These are phyloP conservation scores for Chloropicon primus DNA, from an alignment of 139 green algal species.

Conservation along the genomic window DNA sequence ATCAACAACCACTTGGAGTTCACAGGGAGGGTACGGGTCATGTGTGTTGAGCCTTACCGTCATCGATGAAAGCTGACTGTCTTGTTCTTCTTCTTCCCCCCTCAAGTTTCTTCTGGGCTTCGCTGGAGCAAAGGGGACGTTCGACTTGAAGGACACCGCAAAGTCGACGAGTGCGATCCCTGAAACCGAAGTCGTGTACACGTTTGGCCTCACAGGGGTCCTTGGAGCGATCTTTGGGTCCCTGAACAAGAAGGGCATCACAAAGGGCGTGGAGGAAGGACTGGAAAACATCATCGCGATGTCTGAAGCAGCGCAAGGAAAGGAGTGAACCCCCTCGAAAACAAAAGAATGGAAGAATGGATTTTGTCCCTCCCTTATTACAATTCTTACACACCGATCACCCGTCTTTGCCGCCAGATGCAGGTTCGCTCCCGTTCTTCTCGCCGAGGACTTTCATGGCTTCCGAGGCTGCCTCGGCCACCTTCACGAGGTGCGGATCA, in stretches of 20 bases:
- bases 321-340: too few relatives aligned
- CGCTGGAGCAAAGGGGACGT: neutral
- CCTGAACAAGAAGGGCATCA: neutral
- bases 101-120: neutral
- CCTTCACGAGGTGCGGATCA: slow-evolving; percentile 1
- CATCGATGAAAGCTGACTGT: neutral
- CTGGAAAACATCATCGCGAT: neutral
- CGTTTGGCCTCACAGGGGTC: neutral
- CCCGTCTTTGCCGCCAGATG: too few relatives aligned
- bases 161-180: neutral
- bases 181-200: neutral
- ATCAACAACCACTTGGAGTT: too few relatives aligned
- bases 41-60: neutral
- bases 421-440: neutral
- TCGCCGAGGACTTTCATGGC: neutral
- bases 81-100: too few relatives aligned
- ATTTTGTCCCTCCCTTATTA: too few relatives aligned
- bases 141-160: neutral
- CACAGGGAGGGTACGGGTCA: too few relatives aligned
- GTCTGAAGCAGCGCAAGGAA: neutral
- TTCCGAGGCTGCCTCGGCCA: neutral
- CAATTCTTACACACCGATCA: too few relatives aligned
- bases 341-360: neutral
- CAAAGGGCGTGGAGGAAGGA: neutral
- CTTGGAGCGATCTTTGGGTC: neutral